These are phyloP conservation scores for Epichloe hybrida DNA, from an alignment of 2,329 filamentous ascomycete genomes.

Conservation along the genomic window DNA sequence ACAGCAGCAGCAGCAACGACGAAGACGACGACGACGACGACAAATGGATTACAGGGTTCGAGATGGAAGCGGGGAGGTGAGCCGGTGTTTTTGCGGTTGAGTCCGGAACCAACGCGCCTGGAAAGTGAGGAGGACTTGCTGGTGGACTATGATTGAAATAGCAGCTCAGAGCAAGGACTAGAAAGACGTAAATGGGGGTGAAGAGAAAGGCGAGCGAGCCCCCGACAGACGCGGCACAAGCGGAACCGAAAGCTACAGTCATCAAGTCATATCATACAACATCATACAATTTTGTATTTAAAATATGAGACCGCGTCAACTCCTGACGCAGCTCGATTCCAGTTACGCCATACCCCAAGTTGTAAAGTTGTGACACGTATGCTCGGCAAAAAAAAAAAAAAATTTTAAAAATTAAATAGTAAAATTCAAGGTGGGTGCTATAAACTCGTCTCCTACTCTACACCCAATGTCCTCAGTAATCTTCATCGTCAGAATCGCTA, in stretches of 20 bases:
- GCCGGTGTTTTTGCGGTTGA: background rate
- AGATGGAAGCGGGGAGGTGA: background rate
- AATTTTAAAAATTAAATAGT: too few species aligned
- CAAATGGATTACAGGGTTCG: background rate
- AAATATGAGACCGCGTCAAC: background rate
- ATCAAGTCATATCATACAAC: background rate
- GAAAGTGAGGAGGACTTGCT: constrained; percentile 1
- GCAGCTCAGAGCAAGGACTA: background rate
- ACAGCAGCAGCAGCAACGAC: too few species aligned
- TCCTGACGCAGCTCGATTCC: background rate
- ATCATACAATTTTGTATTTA: background rate
- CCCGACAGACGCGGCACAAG: too few species aligned
- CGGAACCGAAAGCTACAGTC: too few species aligned
- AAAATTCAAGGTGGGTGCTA: background rate
- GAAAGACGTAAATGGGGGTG: background rate
- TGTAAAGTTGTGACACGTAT: background rate
- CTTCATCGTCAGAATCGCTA: constrained; percentile 62
- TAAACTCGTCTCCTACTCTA: background rate
- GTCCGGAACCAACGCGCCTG: background rate
- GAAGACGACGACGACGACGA: too few species aligned
- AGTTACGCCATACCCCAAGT: background rate
- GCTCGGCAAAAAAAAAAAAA: background rate
- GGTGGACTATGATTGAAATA: background rate
- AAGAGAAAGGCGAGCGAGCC: too few species aligned
- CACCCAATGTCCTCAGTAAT: constrained; percentile 16